Evolutionary conservation across 2,329 filamentous ascomycete genomes (phyloP).

Genomic region (Xylariaceae sp.): DNA sequence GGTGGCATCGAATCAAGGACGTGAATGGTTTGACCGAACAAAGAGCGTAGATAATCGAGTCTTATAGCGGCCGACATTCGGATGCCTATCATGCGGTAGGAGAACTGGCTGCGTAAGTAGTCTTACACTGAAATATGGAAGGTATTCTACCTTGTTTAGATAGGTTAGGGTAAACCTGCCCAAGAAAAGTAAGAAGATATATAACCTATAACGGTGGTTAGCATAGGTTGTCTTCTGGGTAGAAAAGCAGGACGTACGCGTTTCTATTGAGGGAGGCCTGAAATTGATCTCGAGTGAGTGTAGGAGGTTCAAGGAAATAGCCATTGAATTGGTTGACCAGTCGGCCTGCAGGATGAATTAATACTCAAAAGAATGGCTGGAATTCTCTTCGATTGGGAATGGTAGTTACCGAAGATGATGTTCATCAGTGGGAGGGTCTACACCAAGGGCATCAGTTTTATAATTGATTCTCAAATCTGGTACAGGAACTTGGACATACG

Average conservation of each 20-base stretch:
- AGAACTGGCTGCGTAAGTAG: constrained; percentile 49
- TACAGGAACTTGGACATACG: constrained; percentile 38
- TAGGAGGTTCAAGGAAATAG: constrained; percentile 46
- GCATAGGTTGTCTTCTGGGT: neutral
- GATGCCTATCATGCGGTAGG: constrained; percentile 66
- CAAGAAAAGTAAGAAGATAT: constrained; percentile 74
- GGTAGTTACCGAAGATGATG: constrained; percentile 57
- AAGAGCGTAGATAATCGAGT: constrained; percentile 66
- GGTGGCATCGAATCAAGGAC: constrained; percentile 70
- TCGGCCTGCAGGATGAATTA: constrained; percentile 40
- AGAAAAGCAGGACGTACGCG: constrained; percentile 44
- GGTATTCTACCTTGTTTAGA: constrained; percentile 55
- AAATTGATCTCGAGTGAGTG: constrained; percentile 48
- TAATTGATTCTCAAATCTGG: too few relatives aligned
- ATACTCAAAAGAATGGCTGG: constrained; percentile 15
- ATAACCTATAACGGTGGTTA: constrained; percentile 54
- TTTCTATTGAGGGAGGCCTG: constrained; percentile 49
- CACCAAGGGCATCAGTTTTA: constrained; percentile 6
- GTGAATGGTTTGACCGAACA: constrained; percentile 70
- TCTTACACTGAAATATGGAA: neutral
- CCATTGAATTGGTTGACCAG: constrained; percentile 56
- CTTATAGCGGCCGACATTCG: constrained; percentile 66
- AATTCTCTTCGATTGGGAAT: neutral
- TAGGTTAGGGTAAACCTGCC: constrained; percentile 69
- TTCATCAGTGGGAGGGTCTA: constrained; percentile 65